Conservation (phyloP, 2,329 filamentous ascomycete genomes). For the Aspergillus proliferans region DNA sequence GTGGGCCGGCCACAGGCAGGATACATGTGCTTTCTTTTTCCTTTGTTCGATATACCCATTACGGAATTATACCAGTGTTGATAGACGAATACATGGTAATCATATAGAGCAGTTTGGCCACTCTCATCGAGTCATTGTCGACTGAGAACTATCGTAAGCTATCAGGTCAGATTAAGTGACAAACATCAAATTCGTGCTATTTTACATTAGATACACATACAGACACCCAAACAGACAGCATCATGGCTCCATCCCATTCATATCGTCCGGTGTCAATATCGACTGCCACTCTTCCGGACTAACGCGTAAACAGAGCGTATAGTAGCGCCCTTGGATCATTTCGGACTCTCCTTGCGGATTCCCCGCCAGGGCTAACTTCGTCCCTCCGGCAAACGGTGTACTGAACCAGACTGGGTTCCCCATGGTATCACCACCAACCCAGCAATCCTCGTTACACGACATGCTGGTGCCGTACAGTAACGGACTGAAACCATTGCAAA, state of each 20-base stretch:
- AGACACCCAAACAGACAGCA: background rate
- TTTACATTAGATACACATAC: conserved; percentile 1
- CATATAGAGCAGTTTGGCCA: no score
- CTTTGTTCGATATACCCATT: background rate
- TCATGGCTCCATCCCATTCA: conserved; percentile 1
- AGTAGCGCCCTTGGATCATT: conserved; percentile 16
- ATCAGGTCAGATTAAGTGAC: background rate
- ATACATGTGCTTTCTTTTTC: background rate
- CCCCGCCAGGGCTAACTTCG: conserved; percentile 11
- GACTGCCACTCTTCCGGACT: conserved; percentile 14
- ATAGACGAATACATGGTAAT: no score
- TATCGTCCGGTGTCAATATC: conserved; percentile 1
- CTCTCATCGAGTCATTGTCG: background rate
- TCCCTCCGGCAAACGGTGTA: conserved; percentile 14
- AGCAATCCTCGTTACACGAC: conserved; percentile 14
- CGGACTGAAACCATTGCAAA: conserved; percentile 29
- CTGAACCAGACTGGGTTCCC: conserved; percentile 14
- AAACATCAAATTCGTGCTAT: background rate
- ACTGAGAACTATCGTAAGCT: background rate
- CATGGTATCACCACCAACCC: conserved; percentile 14
- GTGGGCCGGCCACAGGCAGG: background rate
- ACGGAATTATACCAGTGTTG: no score
- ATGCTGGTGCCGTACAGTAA: conserved; percentile 18
- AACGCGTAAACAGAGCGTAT: conserved; percentile 19
- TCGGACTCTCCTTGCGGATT: conserved; percentile 13